These are phyloP conservation scores for Cutaneotrichosporon sp. DNA, from an alignment of 1,284 basidiomycete species.

Conservation along the genomic window DNA sequence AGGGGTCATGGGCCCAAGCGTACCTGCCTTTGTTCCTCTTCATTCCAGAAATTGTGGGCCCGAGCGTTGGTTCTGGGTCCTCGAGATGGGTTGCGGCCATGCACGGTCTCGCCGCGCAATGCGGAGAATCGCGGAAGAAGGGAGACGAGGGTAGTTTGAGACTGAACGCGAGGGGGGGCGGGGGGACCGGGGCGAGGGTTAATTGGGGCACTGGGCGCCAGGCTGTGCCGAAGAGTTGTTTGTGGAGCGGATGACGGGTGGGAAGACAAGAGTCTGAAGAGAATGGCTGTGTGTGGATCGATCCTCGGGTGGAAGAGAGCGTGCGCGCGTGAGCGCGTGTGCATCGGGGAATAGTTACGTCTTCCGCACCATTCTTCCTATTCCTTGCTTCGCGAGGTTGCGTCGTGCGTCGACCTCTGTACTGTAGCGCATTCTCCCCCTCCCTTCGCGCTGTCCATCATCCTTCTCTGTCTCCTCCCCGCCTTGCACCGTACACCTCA, in stretches of 20 bases:
- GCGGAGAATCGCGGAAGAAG: neutral
- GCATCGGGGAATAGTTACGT: constrained; percentile 6
- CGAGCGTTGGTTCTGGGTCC: neutral
- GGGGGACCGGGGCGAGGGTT: neutral
- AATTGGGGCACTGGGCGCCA: neutral
- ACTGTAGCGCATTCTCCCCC: neutral
- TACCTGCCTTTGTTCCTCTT: neutral
- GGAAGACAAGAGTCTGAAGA: neutral
- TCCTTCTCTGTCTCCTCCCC: constrained; percentile 2
- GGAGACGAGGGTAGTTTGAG: neutral
- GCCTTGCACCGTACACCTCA: neutral
- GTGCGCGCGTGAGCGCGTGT: neutral
- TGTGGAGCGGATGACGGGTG: neutral
- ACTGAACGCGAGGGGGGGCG: neutral
- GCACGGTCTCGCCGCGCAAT: constrained; percentile 1
- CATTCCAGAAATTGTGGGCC: constrained; percentile 1
- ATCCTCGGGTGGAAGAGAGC: constrained; percentile 1
- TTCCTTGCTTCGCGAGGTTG: constrained; percentile 1
- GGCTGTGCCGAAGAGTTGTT: constrained; percentile 1
- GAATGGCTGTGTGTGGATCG: neutral
- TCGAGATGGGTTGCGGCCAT: neutral
- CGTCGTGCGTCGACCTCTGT: neutral
- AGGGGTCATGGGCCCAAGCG: constrained; percentile 7
- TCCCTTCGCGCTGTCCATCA: neutral
- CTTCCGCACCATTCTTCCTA: neutral